Conservation (phyloP, 305 asterid genomes). For the Fraxinus xanthoxyloides region DNA sequence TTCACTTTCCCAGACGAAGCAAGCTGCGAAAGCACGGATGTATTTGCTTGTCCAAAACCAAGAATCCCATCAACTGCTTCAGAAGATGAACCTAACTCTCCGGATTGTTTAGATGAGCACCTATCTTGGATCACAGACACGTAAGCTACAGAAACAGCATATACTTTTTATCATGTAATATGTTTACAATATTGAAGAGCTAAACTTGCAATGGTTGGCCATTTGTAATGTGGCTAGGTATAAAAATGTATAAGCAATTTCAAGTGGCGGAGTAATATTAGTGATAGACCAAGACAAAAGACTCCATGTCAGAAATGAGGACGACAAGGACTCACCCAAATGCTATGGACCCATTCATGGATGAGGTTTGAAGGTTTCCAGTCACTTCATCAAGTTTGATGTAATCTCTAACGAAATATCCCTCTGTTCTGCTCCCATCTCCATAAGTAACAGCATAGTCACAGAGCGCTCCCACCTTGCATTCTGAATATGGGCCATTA, state of each 20-base stretch:
- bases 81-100: constrained; percentile 66
- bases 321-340: constrained; percentile 71
- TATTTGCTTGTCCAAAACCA: constrained; percentile 86
- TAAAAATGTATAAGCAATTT: background rate
- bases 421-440: constrained; percentile 81
- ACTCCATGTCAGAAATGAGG: constrained; percentile 24
- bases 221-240: background rate
- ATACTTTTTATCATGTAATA: background rate
- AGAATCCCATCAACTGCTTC: constrained; percentile 87
- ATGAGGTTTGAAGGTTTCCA: constrained; percentile 57
- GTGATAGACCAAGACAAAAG: constrained; percentile 7
- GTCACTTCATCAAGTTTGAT: constrained; percentile 65
- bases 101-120: constrained; percentile 80
- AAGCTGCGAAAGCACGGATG: constrained; percentile 89
- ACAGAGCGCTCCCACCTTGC: constrained; percentile 70
- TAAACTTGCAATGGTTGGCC: background rate
- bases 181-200: background rate
- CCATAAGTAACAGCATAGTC: constrained; percentile 67
- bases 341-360: constrained; percentile 62
- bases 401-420: constrained; percentile 66
- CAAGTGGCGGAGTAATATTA: constrained; percentile 17
- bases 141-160: constrained; percentile 18
- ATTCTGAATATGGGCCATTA: constrained; percentile 47
- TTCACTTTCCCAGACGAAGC: constrained; percentile 59
- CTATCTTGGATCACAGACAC: constrained; percentile 45